Base-by-base conservation (phyloP, 2,329 filamentous ascomycete species). In the Ramularia endophylla region DNA sequence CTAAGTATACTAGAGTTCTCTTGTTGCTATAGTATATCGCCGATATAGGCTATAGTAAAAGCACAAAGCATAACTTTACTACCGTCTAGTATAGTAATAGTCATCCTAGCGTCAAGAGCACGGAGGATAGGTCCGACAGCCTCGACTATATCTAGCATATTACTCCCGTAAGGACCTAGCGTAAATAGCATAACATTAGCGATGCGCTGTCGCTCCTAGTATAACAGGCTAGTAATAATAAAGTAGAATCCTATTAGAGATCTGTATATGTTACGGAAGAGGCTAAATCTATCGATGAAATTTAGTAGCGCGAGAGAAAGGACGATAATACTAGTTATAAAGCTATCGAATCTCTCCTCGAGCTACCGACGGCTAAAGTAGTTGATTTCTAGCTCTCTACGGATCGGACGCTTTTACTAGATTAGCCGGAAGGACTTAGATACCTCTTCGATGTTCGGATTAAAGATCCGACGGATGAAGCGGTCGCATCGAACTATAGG, bases 1-100 rank as follows among this genome's bases (percentile, higher is more conserved):
- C 8, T 19, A 11, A 36, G 33, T 22, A 36, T 36, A 36, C 33
- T 25, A 20, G 16, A 36, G 33, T 36, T 36, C 19, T 36, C 33
- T 20, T 36, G 27, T 15, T 36, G 27, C 33, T 36, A 36, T 4
- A 22, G 33, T 20, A 36, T 25, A 36, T 4, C 17, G 18, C 27
- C 20, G 11, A n/a, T n/a, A n/a, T n/a, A n/a, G n/a, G n/a, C n/a
- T n/a, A n/a, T n/a, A n/a, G n/a, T n/a, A 36, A 5, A 15, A 7
- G 27, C 27, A 36, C 3, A 36, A 11, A 12, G 27, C 13, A 25
- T 5, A 11, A 5, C 9, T 22, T 13, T 25, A 8, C 16, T n/a
- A 3, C 8, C 27, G 3, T 11, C 33, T 7, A 9, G 6, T 22
- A 36, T 36, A 17, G 20, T 22, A 22, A 36, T 36, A 22, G 27